Percentiles rank a stretch among this genome's conserved stretches.
Conservation (phyloP, 345 rosid genomes). For the Salix viminalis region DNA sequence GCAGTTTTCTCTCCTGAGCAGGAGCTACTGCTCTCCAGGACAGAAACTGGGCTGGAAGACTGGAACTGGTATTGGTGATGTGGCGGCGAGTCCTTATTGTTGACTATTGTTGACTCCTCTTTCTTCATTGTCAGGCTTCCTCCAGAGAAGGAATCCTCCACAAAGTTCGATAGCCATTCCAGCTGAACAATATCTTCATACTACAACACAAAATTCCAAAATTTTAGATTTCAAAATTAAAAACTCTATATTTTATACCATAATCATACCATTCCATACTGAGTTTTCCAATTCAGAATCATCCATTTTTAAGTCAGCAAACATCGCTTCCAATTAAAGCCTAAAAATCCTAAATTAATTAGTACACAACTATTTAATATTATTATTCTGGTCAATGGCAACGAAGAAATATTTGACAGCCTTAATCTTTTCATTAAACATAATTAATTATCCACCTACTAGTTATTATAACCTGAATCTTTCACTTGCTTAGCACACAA, state of each 20-base stretch:
- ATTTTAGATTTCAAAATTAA: not conserved
- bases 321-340: not conserved
- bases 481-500: not conserved
- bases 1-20: slow-evolving; percentile 52
- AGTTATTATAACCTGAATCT: not conserved
- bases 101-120: slow-evolving; percentile 31
- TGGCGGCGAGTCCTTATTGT: slow-evolving; percentile 39
- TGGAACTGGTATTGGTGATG: slow-evolving; percentile 51
- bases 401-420: not conserved
- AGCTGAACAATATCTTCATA: slow-evolving; percentile 88
- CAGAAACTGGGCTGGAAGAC: slow-evolving; percentile 82
- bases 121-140: slow-evolving; percentile 59
- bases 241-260: not conserved
- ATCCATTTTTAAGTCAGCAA: not conserved
- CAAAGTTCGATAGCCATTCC: slow-evolving; percentile 69
- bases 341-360: not conserved
- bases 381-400: not conserved
- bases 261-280: not conserved
- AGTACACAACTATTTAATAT: not conserved
- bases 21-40: slow-evolving; percentile 86
- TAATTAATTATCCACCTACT: not conserved
- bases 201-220: slow-evolving; percentile 33
- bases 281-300: not conserved
- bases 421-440: not conserved
- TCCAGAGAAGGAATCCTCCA: slow-evolving; percentile 78